phyloP scores from a whole-genome alignment of 345 rosid species.

The Rhizophora apiculata region DNA sequence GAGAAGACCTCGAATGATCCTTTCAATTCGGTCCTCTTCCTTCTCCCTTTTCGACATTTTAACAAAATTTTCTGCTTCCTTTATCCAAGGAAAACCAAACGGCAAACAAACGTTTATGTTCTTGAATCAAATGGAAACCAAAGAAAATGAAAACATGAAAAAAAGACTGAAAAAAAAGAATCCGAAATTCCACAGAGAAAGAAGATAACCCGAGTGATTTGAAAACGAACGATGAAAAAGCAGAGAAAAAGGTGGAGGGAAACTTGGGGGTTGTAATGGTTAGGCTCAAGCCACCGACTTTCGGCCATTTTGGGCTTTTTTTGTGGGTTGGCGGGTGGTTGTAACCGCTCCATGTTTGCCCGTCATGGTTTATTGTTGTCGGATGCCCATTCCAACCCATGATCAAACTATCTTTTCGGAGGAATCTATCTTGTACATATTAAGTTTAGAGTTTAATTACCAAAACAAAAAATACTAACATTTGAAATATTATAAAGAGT shows the following conservation, averaged over 20 bases:
- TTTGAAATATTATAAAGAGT: no score
- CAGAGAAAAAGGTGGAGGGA: slow-evolving; percentile 28
- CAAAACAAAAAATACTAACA: no score
- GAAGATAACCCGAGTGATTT: slow-evolving; percentile 3
- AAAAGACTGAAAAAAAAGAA: no score
- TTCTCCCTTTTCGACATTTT: slow-evolving; percentile 52
- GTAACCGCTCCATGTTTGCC: no score
- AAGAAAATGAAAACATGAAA: not conserved
- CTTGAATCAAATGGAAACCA: not conserved
- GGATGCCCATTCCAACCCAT: no score
- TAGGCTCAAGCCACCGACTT: not conserved
- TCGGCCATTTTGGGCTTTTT: not conserved
- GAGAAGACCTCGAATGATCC: slow-evolving; percentile 60
- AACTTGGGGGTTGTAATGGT: slow-evolving; percentile 29
- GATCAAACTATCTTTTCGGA: no score
- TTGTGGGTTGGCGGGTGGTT: no score
- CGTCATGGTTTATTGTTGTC: no score
- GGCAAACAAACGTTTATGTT: not conserved
- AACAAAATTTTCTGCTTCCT: slow-evolving; percentile 2
- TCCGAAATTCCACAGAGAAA: no score
- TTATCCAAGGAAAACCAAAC: not conserved
- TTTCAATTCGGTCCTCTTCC: slow-evolving; percentile 71
- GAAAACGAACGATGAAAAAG: not conserved
- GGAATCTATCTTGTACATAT: no score
- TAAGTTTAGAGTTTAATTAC: no score